Evolutionary conservation across 2,329 filamentous ascomycete species (phyloP).

Genomic region (Camillea tinctor): DNA sequence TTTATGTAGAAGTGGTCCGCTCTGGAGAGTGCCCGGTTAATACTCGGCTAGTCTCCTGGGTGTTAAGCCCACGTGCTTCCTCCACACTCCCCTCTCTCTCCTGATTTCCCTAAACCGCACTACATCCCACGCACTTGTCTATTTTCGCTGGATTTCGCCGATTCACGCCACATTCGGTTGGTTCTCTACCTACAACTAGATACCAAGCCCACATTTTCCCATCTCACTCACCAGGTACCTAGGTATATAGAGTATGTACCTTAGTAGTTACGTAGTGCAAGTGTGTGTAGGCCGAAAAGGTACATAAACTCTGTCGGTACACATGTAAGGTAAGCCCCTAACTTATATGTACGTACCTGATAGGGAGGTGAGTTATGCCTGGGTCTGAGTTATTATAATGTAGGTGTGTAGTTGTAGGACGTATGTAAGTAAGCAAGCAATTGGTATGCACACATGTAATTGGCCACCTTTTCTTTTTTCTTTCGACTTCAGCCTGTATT

Average conservation of each 20-base stretch:
- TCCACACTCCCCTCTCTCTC: not conserved
- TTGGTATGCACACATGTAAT: too few relatives aligned
- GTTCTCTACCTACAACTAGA: too few relatives aligned
- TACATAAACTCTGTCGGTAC: too few relatives aligned
- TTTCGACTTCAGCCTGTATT: not conserved
- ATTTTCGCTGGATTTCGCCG: slow-evolving; percentile 1
- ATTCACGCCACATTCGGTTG: not conserved
- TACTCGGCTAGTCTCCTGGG: not conserved
- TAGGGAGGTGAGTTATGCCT: too few relatives aligned
- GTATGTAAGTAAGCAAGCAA: too few relatives aligned
- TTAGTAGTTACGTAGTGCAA: not conserved
- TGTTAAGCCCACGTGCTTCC: not conserved
- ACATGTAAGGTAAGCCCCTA: too few relatives aligned
- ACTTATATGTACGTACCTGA: too few relatives aligned
- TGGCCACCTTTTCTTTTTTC: not conserved
- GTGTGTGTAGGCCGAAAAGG: not conserved
- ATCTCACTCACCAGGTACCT: not conserved
- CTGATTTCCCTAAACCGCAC: not conserved
- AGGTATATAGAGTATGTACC: too few relatives aligned
- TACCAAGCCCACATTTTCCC: not conserved
- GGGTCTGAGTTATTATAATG: too few relatives aligned
- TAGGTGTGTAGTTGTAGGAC: too few relatives aligned
- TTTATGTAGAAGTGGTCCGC: not conserved
- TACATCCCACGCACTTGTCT: not conserved
- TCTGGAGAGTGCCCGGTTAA: not conserved